phyloP scores from a whole-genome alignment of 2,329 filamentous ascomycete genomes.

The Pseudogymnoascus sp. region DNA sequence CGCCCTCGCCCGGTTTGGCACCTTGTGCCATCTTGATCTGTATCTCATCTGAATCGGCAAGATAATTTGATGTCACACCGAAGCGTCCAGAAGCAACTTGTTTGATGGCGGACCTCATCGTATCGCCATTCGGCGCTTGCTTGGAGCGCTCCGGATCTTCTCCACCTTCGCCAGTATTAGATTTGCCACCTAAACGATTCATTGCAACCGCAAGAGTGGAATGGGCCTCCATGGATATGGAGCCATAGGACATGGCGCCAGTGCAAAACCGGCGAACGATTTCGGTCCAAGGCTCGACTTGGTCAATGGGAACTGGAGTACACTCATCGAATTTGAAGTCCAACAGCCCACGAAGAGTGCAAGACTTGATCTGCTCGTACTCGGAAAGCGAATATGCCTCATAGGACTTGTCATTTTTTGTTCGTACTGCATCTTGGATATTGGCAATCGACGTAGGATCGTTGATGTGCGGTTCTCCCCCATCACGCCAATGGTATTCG shows the following conservation, averaged over 20 bases:
- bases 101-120: slow-evolving; percentile 96
- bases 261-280: slow-evolving; percentile 96
- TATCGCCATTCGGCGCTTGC: slow-evolving; percentile 83
- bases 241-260: slow-evolving; percentile 97
- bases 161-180: slow-evolving; percentile 95
- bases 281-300: slow-evolving; percentile 97
- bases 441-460: slow-evolving; percentile 93
- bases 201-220: slow-evolving; percentile 92
- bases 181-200: slow-evolving; percentile 94
- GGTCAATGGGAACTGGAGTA: slow-evolving; percentile 81
- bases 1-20: slow-evolving; percentile 94
- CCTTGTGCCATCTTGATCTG: slow-evolving; percentile 99
- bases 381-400: slow-evolving; percentile 90
- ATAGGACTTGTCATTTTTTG: slow-evolving; percentile 97
- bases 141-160: slow-evolving; percentile 89
- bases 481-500: slow-evolving; percentile 97
- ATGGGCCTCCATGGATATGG: slow-evolving; percentile 97
- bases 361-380: slow-evolving; percentile 95
- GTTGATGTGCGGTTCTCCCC: slow-evolving; percentile 91
- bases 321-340: slow-evolving; percentile 93
- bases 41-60: slow-evolving; percentile 89
- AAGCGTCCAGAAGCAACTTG: slow-evolving; percentile 95
- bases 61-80: slow-evolving; percentile 89
- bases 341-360: slow-evolving; percentile 85
- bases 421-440: slow-evolving; percentile 91